These are phyloP conservation scores for Scedosporium minutisporum DNA, from an alignment of 2,329 filamentous ascomycete species.

Conservation along the genomic window DNA sequence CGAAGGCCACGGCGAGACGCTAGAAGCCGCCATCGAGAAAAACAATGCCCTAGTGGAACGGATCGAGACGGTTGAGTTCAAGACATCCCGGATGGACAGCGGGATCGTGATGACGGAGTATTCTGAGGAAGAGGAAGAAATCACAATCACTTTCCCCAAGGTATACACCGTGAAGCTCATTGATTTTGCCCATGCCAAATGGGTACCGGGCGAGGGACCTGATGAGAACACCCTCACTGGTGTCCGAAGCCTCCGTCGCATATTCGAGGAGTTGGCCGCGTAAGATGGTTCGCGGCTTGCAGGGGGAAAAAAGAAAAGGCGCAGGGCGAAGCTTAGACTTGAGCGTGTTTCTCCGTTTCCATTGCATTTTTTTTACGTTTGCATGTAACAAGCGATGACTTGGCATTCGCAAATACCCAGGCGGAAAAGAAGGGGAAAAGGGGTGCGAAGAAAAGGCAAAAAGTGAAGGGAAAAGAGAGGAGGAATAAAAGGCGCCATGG, in stretches of 20 bases:
- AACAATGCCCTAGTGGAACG: conserved; percentile 37
- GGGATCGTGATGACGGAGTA: conserved; percentile 41
- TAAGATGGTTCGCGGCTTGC: conserved; percentile 5
- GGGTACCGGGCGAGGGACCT: conserved; percentile 69
- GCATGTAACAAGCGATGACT: background rate
- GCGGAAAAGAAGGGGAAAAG: background rate
- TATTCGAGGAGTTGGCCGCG: conserved; percentile 57
- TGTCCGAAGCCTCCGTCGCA: conserved; percentile 58
- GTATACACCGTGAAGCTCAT: conserved; percentile 80
- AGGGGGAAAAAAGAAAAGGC: background rate
- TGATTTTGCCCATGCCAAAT: conserved; percentile 89
- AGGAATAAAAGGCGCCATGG: background rate
- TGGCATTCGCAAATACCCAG: background rate
- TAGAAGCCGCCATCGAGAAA: conserved; percentile 44
- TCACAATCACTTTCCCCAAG: conserved; percentile 26
- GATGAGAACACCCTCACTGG: conserved; percentile 77
- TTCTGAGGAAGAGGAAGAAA: conserved; percentile 35
- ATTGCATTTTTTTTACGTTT: background rate
- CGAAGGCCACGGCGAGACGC: conserved; percentile 49
- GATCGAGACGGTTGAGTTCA: conserved; percentile 39
- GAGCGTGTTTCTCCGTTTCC: background rate
- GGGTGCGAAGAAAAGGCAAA: background rate
- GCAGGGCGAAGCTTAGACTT: background rate
- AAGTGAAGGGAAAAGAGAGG: background rate
- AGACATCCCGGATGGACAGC: conserved; percentile 39